Evolutionary conservation across 163 green algal genomes (phyloP).

Genomic region (Picocystis sp.): DNA sequence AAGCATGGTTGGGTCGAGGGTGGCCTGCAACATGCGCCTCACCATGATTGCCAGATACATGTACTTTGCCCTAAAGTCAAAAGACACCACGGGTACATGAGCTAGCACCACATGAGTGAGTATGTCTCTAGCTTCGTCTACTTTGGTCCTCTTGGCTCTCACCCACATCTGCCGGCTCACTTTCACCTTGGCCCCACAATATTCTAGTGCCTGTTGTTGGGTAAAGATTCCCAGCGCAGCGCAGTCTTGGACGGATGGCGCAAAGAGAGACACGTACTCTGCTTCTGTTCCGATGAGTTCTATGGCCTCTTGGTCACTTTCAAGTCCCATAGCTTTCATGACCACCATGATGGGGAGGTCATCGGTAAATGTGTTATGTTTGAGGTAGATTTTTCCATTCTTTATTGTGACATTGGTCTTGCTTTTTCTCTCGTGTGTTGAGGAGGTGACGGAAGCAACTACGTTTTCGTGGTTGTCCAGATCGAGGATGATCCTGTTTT

Average conservation of each 20-base stretch:
- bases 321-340: constrained; percentile 84
- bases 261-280: constrained; percentile 15
- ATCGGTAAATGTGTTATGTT: constrained; percentile 77
- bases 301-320: constrained; percentile 86
- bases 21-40: constrained; percentile 72
- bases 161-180: constrained; percentile 22
- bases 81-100: constrained; percentile 74
- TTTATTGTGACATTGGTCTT: constrained; percentile 81
- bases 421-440: constrained; percentile 93
- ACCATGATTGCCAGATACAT: constrained; percentile 81
- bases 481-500: constrained; percentile 99
- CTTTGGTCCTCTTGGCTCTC: constrained; percentile 19
- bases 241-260: constrained; percentile 54
- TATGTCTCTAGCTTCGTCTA: constrained; percentile 89
- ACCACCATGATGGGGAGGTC: constrained; percentile 51
- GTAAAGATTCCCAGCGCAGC: constrained; percentile 55
- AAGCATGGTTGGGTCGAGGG: constrained; percentile 65
- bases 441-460: constrained; percentile 53
- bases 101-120: constrained; percentile 81
- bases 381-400: constrained; percentile 42
- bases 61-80: constrained; percentile 38
- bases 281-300: constrained; percentile 49
- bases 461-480: constrained; percentile 39
- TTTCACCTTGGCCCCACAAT: constrained; percentile 48
- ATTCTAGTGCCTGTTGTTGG: constrained; percentile 77